phyloP scores from a whole-genome alignment of 1,139 yeast genomes.

The Taphrina flavorubra region DNA sequence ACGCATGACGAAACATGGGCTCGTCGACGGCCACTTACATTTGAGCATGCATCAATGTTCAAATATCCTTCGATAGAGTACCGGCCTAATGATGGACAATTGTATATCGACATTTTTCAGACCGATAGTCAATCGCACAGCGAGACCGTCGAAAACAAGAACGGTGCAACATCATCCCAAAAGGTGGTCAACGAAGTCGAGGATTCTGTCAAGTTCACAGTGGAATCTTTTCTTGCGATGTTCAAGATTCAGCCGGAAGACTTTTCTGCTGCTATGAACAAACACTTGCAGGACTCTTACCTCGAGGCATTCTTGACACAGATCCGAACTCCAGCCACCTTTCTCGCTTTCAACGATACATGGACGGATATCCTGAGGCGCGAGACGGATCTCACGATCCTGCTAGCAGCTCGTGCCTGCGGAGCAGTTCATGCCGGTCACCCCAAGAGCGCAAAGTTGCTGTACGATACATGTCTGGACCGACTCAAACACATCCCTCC shows the following conservation, averaged over 20 bases:
- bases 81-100: background rate
- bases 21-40: background rate
- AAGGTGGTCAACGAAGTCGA: background rate
- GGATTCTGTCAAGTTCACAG: background rate
- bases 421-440: constrained; percentile 4
- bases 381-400: background rate
- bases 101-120: background rate
- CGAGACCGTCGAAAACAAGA: background rate
- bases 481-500: background rate
- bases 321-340: background rate
- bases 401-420: constrained; percentile 5
- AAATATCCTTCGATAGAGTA: background rate
- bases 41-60: background rate
- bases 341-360: background rate
- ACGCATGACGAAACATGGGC: background rate
- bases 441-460: background rate
- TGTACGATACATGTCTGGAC: background rate
- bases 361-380: background rate
- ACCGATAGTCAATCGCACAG: background rate
- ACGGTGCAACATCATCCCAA: background rate
- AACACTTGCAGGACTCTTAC: background rate
- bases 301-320: background rate
- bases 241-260: constrained; percentile 1
- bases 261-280: background rate
- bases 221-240: background rate